Evolutionary conservation across 2,329 filamentous ascomycete genomes (phyloP).

Genomic region (Phoma herbarum): DNA sequence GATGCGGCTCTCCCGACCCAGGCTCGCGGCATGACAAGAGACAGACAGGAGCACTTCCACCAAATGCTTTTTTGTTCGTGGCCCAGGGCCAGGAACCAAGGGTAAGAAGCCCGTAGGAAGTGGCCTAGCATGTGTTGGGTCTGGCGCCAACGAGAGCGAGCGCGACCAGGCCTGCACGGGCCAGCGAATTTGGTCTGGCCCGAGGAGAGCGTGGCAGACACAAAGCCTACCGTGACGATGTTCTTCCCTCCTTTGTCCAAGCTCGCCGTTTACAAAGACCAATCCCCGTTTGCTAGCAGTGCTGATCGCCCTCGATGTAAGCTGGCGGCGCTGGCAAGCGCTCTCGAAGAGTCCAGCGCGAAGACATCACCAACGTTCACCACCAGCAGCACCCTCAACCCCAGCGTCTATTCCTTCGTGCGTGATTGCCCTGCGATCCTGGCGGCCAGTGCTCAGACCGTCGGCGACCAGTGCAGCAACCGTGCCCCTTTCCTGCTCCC

Average conservation of each 20-base stretch:
- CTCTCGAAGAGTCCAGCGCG: slow-evolving; percentile 21
- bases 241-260: slow-evolving; percentile 30
- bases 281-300: slow-evolving; percentile 29
- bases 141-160: slow-evolving; percentile 46
- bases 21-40: slow-evolving; percentile 43
- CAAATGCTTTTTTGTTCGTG: slow-evolving; percentile 39
- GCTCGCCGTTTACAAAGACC: slow-evolving; percentile 33
- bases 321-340: slow-evolving; percentile 26
- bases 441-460: slow-evolving; percentile 30
- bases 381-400: slow-evolving; percentile 16
- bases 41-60: slow-evolving; percentile 28
- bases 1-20: slow-evolving; percentile 49
- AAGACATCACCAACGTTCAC: slow-evolving; percentile 8
- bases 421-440: slow-evolving; percentile 21
- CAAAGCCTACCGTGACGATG: slow-evolving; percentile 42
- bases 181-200: slow-evolving; percentile 43
- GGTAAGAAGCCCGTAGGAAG: slow-evolving; percentile 36
- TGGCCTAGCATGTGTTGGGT: slow-evolving; percentile 42
- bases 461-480: slow-evolving; percentile 41
- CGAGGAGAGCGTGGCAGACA: slow-evolving; percentile 37
- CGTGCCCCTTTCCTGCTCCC: slow-evolving; percentile 34
- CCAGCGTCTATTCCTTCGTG: slow-evolving; percentile 16
- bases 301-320: slow-evolving; percentile 25
- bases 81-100: slow-evolving; percentile 43
- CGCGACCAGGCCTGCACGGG: slow-evolving; percentile 39